These are phyloP conservation scores for Cordyceps militaris DNA, from an alignment of 2,329 filamentous ascomycete species.

Conservation along the genomic window DNA sequence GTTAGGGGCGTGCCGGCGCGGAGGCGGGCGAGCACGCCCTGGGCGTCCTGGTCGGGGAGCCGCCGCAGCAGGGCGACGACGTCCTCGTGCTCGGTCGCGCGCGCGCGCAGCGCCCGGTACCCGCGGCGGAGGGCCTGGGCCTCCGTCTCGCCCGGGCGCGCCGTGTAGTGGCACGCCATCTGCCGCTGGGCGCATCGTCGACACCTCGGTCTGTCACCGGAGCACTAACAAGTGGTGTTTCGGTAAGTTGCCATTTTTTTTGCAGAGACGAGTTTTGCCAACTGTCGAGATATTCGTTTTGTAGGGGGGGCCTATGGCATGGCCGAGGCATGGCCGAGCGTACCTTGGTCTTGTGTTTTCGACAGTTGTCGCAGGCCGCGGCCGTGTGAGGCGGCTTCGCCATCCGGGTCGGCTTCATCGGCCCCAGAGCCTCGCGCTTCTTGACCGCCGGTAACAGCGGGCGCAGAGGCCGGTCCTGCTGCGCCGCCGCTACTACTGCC, in stretches of 20 bases:
- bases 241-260: no score
- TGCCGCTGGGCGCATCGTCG: slow-evolving; percentile 16
- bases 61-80: slow-evolving; percentile 11
- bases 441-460: neutral
- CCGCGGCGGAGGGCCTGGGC: slow-evolving; percentile 16
- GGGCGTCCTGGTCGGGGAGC: slow-evolving; percentile 22
- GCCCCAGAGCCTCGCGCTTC: neutral
- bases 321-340: neutral
- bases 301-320: no score
- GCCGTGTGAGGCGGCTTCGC: neutral
- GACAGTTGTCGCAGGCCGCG: slow-evolving; percentile 18
- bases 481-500: neutral
- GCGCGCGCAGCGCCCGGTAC: slow-evolving; percentile 1
- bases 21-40: slow-evolving; percentile 28
- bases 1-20: slow-evolving; percentile 26
- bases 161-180: slow-evolving; percentile 17
- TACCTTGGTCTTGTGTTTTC: slow-evolving; percentile 19
- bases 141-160: slow-evolving; percentile 18
- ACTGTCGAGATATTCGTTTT: neutral
- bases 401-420: neutral
- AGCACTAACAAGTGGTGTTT: slow-evolving; percentile 18
- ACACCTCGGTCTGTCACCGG: slow-evolving; percentile 21
- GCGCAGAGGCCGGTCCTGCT: neutral
- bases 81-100: slow-evolving; percentile 14
- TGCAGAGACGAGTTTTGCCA: no score